Percentiles rank a stretch among this genome's conserved stretches.
These are phyloP conservation scores for Huntiella decipiens DNA, from an alignment of 2,329 filamentous ascomycete species.

Conservation along the genomic window DNA sequence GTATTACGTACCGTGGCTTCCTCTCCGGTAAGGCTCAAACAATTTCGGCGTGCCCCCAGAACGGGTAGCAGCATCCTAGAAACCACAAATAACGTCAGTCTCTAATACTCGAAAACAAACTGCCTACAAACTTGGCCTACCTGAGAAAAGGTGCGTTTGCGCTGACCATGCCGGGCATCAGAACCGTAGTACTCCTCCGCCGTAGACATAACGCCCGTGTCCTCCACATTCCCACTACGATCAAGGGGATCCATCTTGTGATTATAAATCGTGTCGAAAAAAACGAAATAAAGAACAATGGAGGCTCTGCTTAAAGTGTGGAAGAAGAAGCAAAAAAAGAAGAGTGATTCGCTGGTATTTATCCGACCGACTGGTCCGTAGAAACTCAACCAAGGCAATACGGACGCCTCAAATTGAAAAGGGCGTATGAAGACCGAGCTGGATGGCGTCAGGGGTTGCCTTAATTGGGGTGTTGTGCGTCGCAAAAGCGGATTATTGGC, in stretches of 20 bases:
- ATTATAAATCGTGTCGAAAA: background rate
- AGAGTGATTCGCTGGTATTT: too few relatives aligned
- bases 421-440: too few relatives aligned
- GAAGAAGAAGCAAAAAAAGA: too few relatives aligned
- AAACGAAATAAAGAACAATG: background rate
- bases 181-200: conserved; percentile 40
- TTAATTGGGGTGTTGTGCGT: too few relatives aligned
- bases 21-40: conserved; percentile 35
- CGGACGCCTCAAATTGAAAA: too few relatives aligned
- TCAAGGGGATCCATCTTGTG: conserved; percentile 4
- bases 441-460: too few relatives aligned
- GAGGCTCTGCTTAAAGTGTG: background rate
- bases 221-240: conserved; percentile 25
- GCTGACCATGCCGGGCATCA: conserved; percentile 32
- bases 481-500: too few relatives aligned
- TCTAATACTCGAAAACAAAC: background rate
- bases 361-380: too few relatives aligned
- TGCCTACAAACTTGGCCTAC: conserved; percentile 17
- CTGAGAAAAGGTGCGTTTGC: conserved; percentile 39
- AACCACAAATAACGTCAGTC: too few relatives aligned
- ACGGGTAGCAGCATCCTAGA: too few relatives aligned
- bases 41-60: background rate
- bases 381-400: too few relatives aligned
- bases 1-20: conserved; percentile 33
- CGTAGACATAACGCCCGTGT: conserved; percentile 32